Evolutionary conservation across 1,284 basidiomycete species (phyloP), one percentile per base, ranked within the genome.

Genomic region (Ustilago lituana): DNA sequence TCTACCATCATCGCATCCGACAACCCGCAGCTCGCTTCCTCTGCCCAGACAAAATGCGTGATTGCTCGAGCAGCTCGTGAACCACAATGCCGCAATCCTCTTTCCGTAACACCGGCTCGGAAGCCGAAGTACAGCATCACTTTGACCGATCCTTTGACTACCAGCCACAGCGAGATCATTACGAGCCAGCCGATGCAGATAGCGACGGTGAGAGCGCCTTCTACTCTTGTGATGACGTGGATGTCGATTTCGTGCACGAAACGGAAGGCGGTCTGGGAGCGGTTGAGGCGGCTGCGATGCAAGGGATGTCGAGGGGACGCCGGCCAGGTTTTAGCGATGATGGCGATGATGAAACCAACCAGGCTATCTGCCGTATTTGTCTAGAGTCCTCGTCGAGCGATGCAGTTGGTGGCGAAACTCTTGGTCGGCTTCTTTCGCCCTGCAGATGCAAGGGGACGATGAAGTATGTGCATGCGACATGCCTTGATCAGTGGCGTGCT

Each of bases 381-480:
- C 41, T 68, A 5, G 65, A 67, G 12, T 55, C 62, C 19, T 48
- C 62, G 0, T 46, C 54, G 8, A 54, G 50, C 15, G 61, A 57
- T 41, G 32, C 20, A 1, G 41, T 47, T 27, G 58, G 51, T 11
- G 68, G 63, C 26, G 68, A 71, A 31, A 60, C 59, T 23, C 45
- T 71, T 4, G 68, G 68, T 26, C 62, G 73, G 1, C 53, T 74
- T 10, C 44, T 74, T 7, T 64, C 66, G 8, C 77, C 77, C 4
- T 79, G 77, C 51, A 49, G 58, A 22, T 79, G 77, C 55, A 58
- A 64, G n/a, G 77, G 77, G 11, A 77, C 77, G n/a, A 76, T 78
- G 76, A 73, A 75, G 56, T 80, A 73, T 40, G 76, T 80, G 22
- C 78, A 80, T 38, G 63, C 73, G n/a, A 66, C 64, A n/a, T 80